These are phyloP conservation scores for Taiozyma sp. DNA, from an alignment of 1,139 yeast genomes.

Conservation along the genomic window DNA sequence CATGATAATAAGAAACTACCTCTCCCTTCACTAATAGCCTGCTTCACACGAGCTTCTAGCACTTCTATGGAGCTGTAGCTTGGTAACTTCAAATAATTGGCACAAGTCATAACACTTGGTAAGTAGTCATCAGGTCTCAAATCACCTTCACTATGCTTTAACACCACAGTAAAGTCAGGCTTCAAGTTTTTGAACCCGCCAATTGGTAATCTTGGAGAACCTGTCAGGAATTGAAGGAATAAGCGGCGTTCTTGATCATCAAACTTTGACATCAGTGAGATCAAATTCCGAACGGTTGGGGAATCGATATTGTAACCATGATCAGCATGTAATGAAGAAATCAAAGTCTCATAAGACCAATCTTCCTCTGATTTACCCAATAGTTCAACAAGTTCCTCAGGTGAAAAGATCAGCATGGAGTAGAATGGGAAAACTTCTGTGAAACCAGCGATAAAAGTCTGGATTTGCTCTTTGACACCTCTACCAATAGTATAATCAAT, in stretches of 20 bases:
- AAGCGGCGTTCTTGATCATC: slow-evolving; percentile 52
- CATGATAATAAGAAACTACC: slow-evolving; percentile 78
- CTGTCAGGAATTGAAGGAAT: slow-evolving; percentile 86
- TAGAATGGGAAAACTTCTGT: slow-evolving; percentile 78
- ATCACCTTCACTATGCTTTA: slow-evolving; percentile 70
- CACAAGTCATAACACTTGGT: slow-evolving; percentile 99
- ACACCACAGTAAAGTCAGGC: slow-evolving; percentile 85
- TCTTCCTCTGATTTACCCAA: slow-evolving; percentile 82
- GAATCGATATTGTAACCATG: slow-evolving; percentile 87
- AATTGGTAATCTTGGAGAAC: slow-evolving; percentile 88
- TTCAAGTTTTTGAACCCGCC: slow-evolving; percentile 86
- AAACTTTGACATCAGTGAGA: slow-evolving; percentile 57
- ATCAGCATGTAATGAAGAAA: slow-evolving; percentile 68
- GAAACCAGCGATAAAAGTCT: slow-evolving; percentile 76
- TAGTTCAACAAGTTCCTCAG: slow-evolving; percentile 65
- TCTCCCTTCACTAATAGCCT: slow-evolving; percentile 85
- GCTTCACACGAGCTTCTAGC: slow-evolving; percentile 52
- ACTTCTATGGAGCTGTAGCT: slow-evolving; percentile 62
- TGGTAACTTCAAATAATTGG: slow-evolving; percentile 88
- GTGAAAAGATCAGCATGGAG: slow-evolving; percentile 66
- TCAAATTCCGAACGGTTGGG: slow-evolving; percentile 51
- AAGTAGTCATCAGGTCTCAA: slow-evolving; percentile 73
- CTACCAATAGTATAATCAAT: slow-evolving; percentile 56
- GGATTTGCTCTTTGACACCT: slow-evolving; percentile 65
- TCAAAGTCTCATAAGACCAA: slow-evolving; percentile 69